Evolutionary conservation across 495 filamentous ascomycete genomes (phyloP).

Genomic region (Penicillium crystallinum): DNA sequence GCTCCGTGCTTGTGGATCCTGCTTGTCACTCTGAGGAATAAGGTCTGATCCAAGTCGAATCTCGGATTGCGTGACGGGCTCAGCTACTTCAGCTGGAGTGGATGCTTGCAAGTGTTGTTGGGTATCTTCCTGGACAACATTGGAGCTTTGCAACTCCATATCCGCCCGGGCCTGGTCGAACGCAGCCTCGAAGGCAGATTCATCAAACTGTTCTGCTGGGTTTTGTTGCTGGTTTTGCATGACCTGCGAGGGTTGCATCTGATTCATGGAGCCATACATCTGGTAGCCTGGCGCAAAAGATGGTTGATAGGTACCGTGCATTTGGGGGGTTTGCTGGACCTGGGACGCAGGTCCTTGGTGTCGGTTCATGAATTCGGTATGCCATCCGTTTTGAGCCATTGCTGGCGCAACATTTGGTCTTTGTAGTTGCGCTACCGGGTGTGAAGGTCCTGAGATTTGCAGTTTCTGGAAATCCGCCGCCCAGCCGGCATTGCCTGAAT

Average conservation of each 20-base stretch:
- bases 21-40: slow-evolving; percentile 32
- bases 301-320: slow-evolving; percentile 28
- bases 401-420: slow-evolving; percentile 26
- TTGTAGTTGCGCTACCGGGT: slow-evolving; percentile 31
- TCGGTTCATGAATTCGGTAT: slow-evolving; percentile 48
- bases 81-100: slow-evolving; percentile 3
- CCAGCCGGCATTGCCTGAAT: slow-evolving; percentile 32
- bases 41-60: slow-evolving; percentile 50
- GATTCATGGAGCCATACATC: slow-evolving; percentile 23
- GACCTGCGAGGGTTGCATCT: slow-evolving; percentile 23
- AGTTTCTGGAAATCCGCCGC: slow-evolving; percentile 48
- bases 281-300: slow-evolving; percentile 27
- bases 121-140: slow-evolving; percentile 5
- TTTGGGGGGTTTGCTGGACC: slow-evolving; percentile 20
- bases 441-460: slow-evolving; percentile 35
- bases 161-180: slow-evolving; percentile 49
- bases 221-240: slow-evolving; percentile 12
- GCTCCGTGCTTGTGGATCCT: slow-evolving; percentile 16
- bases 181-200: slow-evolving; percentile 59
- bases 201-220: slow-evolving; percentile 44
- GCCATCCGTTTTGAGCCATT: slow-evolving; percentile 40
- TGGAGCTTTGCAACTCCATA: slow-evolving; percentile 28
- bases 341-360: slow-evolving; percentile 18
- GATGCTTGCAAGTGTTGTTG: slow-evolving; percentile 10
- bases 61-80: slow-evolving; percentile 18